These are phyloP conservation scores for Pseudogymnoascus sp. DNA, from an alignment of 2,329 filamentous ascomycete genomes.

Conservation along the genomic window DNA sequence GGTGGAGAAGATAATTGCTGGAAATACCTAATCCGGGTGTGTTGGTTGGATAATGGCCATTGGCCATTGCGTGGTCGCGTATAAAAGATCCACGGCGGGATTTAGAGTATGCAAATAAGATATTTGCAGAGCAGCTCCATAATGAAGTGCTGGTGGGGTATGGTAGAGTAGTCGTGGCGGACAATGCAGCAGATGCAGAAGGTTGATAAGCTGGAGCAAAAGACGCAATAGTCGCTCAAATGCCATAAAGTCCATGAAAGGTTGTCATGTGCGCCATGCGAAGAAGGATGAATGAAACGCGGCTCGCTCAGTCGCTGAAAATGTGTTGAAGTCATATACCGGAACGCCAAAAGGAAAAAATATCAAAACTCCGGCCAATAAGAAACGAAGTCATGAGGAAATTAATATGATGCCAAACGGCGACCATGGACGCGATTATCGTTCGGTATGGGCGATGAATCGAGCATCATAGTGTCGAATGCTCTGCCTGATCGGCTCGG, in stretches of 20 bases:
- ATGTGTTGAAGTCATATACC: conserved; percentile 11
- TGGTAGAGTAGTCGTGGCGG: conserved; percentile 1
- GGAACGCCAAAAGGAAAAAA: conserved; percentile 12
- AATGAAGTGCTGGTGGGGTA: not conserved
- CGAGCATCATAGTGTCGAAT: conserved; percentile 34
- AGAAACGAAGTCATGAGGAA: conserved; percentile 11
- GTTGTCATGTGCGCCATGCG: conserved; percentile 1
- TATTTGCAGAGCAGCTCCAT: conserved; percentile 7
- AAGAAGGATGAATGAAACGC: not conserved
- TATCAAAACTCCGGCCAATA: not conserved
- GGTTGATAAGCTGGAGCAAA: conserved; percentile 3
- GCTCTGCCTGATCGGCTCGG: conserved; percentile 24
- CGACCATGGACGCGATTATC: conserved; percentile 49
- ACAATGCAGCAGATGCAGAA: conserved; percentile 1
- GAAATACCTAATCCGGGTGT: not conserved
- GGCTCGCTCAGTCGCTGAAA: conserved; percentile 10
- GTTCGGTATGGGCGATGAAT: conserved; percentile 38
- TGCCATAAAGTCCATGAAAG: conserved; percentile 1
- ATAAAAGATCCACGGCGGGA: not conserved
- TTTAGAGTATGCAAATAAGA: not conserved
- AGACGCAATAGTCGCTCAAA: conserved; percentile 4
- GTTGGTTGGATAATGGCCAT: not conserved
- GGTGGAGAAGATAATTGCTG: not conserved
- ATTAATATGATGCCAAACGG: conserved; percentile 60
- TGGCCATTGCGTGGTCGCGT: not conserved